phyloP scores from a whole-genome alignment of 352 stramenopile genomes.

The Phytophthora nicotianae region DNA sequence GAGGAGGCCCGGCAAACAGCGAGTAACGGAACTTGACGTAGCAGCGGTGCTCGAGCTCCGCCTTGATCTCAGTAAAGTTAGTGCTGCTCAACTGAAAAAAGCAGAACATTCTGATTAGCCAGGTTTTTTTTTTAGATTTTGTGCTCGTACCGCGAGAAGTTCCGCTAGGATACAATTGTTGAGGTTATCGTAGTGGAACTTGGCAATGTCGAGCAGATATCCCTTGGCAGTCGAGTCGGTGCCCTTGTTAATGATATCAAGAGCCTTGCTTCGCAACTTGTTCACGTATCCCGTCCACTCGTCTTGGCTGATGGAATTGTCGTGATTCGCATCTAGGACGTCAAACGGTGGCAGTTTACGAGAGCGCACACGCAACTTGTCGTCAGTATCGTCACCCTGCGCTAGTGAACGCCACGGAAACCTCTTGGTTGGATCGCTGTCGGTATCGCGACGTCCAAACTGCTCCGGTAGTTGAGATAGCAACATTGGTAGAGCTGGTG shows the following conservation, averaged over 20 bases:
- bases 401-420: constrained; percentile 24
- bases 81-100: constrained; percentile 13
- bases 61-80: constrained; percentile 23
- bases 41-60: constrained; percentile 37
- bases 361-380: constrained; percentile 6
- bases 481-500: constrained; percentile 8
- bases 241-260: constrained; percentile 17
- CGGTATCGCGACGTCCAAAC: constrained; percentile 16
- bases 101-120: background rate
- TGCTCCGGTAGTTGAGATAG: constrained; percentile 18
- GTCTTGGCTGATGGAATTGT: constrained; percentile 18
- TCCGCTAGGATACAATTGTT: constrained; percentile 29
- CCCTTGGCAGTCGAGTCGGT: constrained; percentile 22
- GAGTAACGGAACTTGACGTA: constrained; percentile 63
- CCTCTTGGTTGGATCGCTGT: background rate
- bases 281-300: constrained; percentile 37
- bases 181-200: constrained; percentile 47
- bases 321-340: constrained; percentile 28
- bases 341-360: constrained; percentile 26
- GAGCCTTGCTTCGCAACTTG: constrained; percentile 24
- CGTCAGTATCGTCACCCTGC: constrained; percentile 3
- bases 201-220: constrained; percentile 26
- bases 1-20: constrained; percentile 38
- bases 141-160: constrained; percentile 20
- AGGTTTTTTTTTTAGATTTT: no score